These are phyloP conservation scores for Sarocladium brachiariae DNA, from an alignment of 2,329 filamentous ascomycete genomes.

Conservation along the genomic window DNA sequence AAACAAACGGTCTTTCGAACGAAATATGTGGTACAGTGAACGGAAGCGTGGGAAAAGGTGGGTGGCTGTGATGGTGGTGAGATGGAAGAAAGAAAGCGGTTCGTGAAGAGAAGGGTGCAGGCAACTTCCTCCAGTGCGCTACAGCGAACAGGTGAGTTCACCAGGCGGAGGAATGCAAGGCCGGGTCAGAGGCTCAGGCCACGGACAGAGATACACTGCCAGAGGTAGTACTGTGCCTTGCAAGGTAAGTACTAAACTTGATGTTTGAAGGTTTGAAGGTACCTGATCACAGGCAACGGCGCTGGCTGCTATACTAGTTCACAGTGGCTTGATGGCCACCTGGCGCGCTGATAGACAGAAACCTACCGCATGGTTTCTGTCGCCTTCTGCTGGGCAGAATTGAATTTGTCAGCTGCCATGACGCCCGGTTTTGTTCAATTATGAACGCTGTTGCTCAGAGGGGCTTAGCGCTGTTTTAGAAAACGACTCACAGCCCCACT, in stretches of 20 bases:
- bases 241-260: too few relatives aligned
- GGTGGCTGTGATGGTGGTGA: not conserved
- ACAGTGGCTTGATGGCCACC: too few relatives aligned
- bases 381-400: not conserved
- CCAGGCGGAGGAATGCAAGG: not conserved
- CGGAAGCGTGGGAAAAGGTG: constrained; percentile 12
- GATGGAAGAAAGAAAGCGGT: constrained; percentile 9
- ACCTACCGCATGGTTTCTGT: not conserved
- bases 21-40: not conserved
- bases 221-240: too few relatives aligned
- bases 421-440: not conserved
- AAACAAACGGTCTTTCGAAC: constrained; percentile 13
- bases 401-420: constrained; percentile 7
- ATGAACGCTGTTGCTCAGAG: not conserved
- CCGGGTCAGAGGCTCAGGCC: too few relatives aligned
- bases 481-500: too few relatives aligned
- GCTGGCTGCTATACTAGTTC: too few relatives aligned
- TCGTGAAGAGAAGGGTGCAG: not conserved
- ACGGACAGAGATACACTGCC: too few relatives aligned
- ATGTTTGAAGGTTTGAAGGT: too few relatives aligned
- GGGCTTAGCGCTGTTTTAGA: not conserved
- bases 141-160: not conserved
- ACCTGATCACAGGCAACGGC: too few relatives aligned
- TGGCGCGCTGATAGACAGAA: not conserved
- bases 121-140: not conserved